Base-by-base conservation (phyloP, 1,284 basidiomycete genomes). In the Termitomyces sp. region DNA sequence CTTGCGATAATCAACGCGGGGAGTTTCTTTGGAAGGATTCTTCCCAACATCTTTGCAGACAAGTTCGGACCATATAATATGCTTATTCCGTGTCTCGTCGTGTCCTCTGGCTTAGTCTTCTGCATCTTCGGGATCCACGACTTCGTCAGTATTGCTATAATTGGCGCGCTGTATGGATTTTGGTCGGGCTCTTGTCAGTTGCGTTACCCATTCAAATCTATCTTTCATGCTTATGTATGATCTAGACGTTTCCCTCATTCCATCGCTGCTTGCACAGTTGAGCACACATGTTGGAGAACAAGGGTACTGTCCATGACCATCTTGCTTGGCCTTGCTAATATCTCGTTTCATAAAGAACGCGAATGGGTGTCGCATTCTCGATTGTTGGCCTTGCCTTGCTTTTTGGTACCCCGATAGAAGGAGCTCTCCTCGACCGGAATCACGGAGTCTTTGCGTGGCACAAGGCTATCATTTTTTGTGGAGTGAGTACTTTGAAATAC, bases 331-430 rank as follows among this genome's bases (percentile, higher is more conserved):
- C 40, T 2, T 39, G 46, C n/a, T 52, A 24, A 47, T 21, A 15
- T 42, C 5, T 39, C 3, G 2, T 46, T 21, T 21, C 31, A 3
- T 44, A 17, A 38, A 54, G 79, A 40, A 71, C 74, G 8, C 71
- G 79, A 24, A 78, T 80, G 73, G 79, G 79, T n/a, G 65, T 79
- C 34, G 78, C 77, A 1, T 81, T 79, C 61, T 73, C 77, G 8
- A 64, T 74, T 55, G 76, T 78, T n/a, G 75, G 73, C 7, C 56
- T 74, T 28, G 72, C 76, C n/a, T 68, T 75, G 57, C 70, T 80
- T 10, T 60, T 76, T n/a, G 78, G 78, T 5, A 76, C 75, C n/a
- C 78, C 78, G 3, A 75, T 77, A 40, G 69, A 71, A 57, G 77
- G 76, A 0, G 73, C 70, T 10, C 64, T 79, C 15, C 60, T 80